Base-by-base conservation (phyloP, 1,284 basidiomycete genomes). In the Ganoderma boninense region DNA sequence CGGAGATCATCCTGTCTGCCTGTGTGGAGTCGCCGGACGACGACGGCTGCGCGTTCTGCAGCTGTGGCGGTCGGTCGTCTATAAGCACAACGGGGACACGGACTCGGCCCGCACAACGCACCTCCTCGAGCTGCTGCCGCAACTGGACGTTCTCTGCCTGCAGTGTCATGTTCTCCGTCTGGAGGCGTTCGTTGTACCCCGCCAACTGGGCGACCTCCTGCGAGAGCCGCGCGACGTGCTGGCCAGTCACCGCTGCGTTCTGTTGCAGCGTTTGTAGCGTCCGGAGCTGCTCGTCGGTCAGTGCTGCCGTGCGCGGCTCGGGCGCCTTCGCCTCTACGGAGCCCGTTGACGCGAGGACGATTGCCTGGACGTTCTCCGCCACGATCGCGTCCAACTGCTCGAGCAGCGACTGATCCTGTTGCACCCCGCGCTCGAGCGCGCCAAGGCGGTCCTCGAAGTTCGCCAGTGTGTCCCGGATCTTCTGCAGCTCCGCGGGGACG, bases 151-250 rank as follows among this genome's bases (percentile, higher is more conserved):
- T 74, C 64, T 74, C 72, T 13, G 65, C 69, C 35, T 71, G 71
- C 18, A 77, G 69, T 26, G 70, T 43, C 64, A 68, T 66, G 59
- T 69, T 71, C 65, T 71, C 71, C 8, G 61, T 65, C 57, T 69
- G 54, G 16, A 76, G 73, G 43, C 65, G 68, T 14, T 74, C 72
- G 43, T 72, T 72, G 59, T 32, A 61, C 13, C 56, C 61, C n/a
- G 72, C 71, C 57, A 74, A 49, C 20, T 74, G 69, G 40, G 72
- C 70, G 29, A 76, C 70, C 43, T 74, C 70, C 52, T 73, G 64
- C 11, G 69, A 69, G 14, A 77, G 67, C 43, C 64, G 67, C 13
- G 68, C 65, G 40, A 75, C 70, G 29, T 75, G 68, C n/a, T 73
- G 66, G 32, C 67, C 71, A 8, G 71, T 71, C 11, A 65, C 69